Evolutionary conservation across 225 moss, liverwort and hornwort species (phyloP), one percentile per base, ranked within the genome.

Genomic region (Bryum argenteum): DNA sequence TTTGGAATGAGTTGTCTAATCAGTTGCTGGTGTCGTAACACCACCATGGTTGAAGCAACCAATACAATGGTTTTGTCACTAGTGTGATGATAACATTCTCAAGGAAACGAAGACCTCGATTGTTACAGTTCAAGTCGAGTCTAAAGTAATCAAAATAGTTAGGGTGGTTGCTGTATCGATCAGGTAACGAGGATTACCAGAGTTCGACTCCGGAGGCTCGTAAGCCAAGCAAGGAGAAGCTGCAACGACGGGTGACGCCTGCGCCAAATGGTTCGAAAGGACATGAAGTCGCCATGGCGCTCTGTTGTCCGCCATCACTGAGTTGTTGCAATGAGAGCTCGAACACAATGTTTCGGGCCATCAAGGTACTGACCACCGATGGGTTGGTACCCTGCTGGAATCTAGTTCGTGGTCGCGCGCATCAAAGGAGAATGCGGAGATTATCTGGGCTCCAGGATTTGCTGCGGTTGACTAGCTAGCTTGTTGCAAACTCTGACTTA

Each of bases 211-310:
- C 39, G 86, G 82, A 1, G 77, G 51, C 3, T 55, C 74, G 63
- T 80, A 86, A 2, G 82, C 71, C 13, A 82, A 53, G 60, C 86
- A 80, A 14, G 56, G 13, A 3, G 75, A 70, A 12, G 64, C 58
- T 19, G 69, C 48, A 48, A 48, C 75, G 12, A 86, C 8, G 13
- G 50, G 41, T 12, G 65, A 19, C 21, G 59, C 13, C 17, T 75
- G 56, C 72, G 51, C 17, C 51, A 86, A 52, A 43, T 86, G 86
- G 56, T 80, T 83, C 3, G 53, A 33, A 0, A 86, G 59, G 17
- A 86, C 82, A 55, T 79, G 77, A 2, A 83, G 61, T 33, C 86
- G 82, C 86, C 86, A 83, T 22, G 72, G 75, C 6, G 80, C 86
- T 16, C 45, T 26, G 43, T 57, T 22, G 17, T 59, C 43, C 21